Conservation (phyloP, 768 basidiomycete species). For the Cyclocybe aegerita region DNA sequence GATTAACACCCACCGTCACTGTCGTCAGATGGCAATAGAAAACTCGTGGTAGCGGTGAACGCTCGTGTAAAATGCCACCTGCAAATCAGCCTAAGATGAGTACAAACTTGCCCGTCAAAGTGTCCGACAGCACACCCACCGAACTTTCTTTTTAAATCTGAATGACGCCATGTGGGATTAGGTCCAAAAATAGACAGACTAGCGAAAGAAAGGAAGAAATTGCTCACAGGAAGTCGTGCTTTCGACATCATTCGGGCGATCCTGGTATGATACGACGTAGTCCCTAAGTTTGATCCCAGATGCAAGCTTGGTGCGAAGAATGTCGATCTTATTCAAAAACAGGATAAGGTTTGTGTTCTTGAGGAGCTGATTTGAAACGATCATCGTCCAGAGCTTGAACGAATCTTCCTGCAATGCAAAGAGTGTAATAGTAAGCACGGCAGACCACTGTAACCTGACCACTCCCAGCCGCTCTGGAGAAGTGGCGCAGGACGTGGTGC, state of each 20-base stretch:
- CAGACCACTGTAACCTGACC: background rate
- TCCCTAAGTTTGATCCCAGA: conserved; percentile 64
- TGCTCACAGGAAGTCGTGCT: conserved; percentile 64
- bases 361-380: conserved; percentile 71
- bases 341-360: conserved; percentile 72
- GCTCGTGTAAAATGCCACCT: conserved; percentile 44
- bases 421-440: background rate
- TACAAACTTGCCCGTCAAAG: background rate
- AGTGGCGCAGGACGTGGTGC: no score
- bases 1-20: conserved; percentile 50
- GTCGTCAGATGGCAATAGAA: conserved; percentile 71
- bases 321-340: conserved; percentile 83
- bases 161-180: conserved; percentile 7
- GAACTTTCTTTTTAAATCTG: conserved; percentile 45
- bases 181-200: conserved; percentile 3
- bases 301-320: conserved; percentile 62
- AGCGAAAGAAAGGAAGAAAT: conserved; percentile 2
- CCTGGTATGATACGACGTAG: conserved; percentile 71
- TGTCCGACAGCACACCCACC: conserved; percentile 26
- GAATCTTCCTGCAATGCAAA: conserved; percentile 63
- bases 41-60: conserved; percentile 41
- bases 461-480: no score
- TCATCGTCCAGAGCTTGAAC: conserved; percentile 70
- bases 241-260: conserved; percentile 68
- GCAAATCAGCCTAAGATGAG: background rate